Evolutionary conservation across 768 basidiomycete genomes (phyloP).

Genomic region (Obba rivulosa): DNA sequence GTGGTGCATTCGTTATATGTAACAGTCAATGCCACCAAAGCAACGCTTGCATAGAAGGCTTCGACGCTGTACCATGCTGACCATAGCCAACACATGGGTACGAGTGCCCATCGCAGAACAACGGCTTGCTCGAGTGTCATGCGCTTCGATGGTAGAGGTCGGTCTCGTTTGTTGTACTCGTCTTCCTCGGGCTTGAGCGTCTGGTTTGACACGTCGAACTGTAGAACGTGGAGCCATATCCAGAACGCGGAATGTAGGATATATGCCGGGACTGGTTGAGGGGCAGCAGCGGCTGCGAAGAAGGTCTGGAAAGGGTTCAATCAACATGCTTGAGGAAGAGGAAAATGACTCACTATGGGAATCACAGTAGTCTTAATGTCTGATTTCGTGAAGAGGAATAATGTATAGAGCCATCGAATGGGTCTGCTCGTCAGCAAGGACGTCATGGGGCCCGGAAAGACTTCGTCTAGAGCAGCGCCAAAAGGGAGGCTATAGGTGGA

Average conservation of each 20-base stretch:
- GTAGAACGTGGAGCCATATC: slow-evolving; percentile 27
- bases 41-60: slow-evolving; percentile 10
- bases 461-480: no score
- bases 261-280: slow-evolving; percentile 2
- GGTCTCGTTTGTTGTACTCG: slow-evolving; percentile 18
- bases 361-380: slow-evolving; percentile 43
- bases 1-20: slow-evolving; percentile 18
- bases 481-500: no score
- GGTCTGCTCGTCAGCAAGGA: no score
- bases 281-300: slow-evolving; percentile 14
- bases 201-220: slow-evolving; percentile 25
- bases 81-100: slow-evolving; percentile 13
- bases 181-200: slow-evolving; percentile 20
- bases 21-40: slow-evolving; percentile 11
- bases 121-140: slow-evolving; percentile 13
- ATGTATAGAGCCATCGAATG: slow-evolving; percentile 1
- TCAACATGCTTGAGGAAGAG: no score
- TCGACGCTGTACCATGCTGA: slow-evolving; percentile 9
- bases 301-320: slow-evolving; percentile 6
- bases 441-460: no score
- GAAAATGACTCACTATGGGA: slow-evolving; percentile 34
- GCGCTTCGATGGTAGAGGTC: slow-evolving; percentile 20
- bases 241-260: slow-evolving; percentile 16
- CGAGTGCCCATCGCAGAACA: slow-evolving; percentile 16
- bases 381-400: slow-evolving; percentile 39